phyloP scores from a whole-genome alignment of 2,329 filamentous ascomycete species.

The Alternaria burnsii region DNA sequence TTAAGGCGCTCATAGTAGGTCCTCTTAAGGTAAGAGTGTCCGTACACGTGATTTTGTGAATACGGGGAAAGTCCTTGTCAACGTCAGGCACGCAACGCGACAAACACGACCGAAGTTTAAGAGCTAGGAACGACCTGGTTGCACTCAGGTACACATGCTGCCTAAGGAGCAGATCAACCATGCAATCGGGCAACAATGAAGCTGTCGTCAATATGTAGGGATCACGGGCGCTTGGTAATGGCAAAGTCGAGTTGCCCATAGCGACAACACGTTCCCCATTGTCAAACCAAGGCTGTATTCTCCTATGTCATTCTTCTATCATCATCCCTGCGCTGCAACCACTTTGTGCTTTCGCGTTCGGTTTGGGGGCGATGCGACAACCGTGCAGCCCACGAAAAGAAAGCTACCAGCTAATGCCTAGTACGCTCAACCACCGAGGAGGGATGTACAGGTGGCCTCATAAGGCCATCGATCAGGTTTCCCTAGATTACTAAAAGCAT shows the following conservation, averaged over 20 bases:
- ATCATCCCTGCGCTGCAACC: neutral
- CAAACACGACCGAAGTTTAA: constrained; percentile 2
- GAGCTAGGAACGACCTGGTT: constrained; percentile 9
- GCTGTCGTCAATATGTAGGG: neutral
- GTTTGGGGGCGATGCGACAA: neutral
- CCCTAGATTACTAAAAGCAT: neutral
- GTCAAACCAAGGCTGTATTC: neutral
- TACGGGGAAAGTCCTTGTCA: constrained; percentile 6
- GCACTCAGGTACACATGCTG: constrained; percentile 4
- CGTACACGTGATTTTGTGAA: neutral
- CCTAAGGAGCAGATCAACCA: constrained; percentile 3
- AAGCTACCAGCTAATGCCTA: constrained; percentile 1
- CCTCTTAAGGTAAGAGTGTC: neutral
- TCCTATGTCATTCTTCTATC: neutral
- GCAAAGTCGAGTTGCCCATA: neutral
- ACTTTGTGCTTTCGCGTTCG: neutral
- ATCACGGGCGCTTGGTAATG: neutral
- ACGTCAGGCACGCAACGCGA: constrained; percentile 1
- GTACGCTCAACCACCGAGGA: neutral
- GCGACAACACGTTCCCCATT: neutral
- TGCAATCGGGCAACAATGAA: constrained; percentile 7
- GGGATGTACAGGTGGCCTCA: neutral
- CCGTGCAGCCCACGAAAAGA: neutral
- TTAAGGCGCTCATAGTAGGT: neutral
- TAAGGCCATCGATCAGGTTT: neutral